Conservation (phyloP, 768 basidiomycete species). For the Russula olivacea region DNA sequence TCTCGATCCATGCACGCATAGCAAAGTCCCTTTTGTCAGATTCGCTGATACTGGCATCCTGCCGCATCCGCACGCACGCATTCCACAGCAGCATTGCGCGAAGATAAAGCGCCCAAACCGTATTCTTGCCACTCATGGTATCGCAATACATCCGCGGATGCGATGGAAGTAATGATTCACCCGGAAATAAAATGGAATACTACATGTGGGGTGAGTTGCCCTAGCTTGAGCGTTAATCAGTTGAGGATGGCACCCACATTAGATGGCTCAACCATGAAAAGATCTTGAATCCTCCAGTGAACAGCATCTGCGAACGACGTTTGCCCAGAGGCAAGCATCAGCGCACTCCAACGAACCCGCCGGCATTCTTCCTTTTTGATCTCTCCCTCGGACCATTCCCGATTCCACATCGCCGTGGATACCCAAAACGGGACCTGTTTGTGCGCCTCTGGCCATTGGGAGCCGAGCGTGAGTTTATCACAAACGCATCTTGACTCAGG, state of each 20-base stretch:
- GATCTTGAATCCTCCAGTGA: constrained; percentile 33
- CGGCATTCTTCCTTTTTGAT: constrained; percentile 67
- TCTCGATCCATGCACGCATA: constrained; percentile 63
- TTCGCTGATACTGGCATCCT: constrained; percentile 38
- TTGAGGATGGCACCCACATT: constrained; percentile 45
- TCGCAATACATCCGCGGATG: constrained; percentile 27
- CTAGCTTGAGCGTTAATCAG: background rate
- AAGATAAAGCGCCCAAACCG: constrained; percentile 70
- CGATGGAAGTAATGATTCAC: constrained; percentile 48
- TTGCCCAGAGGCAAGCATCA: constrained; percentile 59
- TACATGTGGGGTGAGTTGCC: constrained; percentile 28
- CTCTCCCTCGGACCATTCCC: constrained; percentile 51
- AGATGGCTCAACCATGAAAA: constrained; percentile 59
- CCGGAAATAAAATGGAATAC: constrained; percentile 69
- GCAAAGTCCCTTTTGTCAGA: constrained; percentile 57
- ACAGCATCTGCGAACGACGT: constrained; percentile 53
- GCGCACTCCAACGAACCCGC: constrained; percentile 66
- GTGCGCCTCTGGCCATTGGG: constrained; percentile 43
- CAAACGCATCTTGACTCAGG: constrained; percentile 39
- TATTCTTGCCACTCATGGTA: constrained; percentile 47
- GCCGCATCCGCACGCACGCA: constrained; percentile 57
- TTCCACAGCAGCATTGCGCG: constrained; percentile 69
- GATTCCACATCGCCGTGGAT: constrained; percentile 58
- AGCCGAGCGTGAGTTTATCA: constrained; percentile 43
- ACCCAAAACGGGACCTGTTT: constrained; percentile 60